Conservation (phyloP, 805 yeast species). For the Teunomyces panamensis region DNA sequence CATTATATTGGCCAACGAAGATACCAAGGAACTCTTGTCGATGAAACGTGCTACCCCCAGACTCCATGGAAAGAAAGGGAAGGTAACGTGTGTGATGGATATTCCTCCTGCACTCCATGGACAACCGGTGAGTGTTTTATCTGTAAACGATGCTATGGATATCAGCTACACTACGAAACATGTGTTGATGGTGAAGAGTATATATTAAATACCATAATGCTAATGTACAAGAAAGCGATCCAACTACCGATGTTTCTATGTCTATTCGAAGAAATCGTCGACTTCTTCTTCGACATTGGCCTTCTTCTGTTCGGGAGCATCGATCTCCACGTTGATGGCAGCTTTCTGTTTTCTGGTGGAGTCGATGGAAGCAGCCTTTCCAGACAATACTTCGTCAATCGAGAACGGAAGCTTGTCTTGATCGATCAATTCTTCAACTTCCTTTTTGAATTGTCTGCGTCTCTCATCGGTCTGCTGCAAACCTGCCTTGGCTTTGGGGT, state of each 20-base stretch:
- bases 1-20: slow-evolving; percentile 53
- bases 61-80: slow-evolving; percentile 34
- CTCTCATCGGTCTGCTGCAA: slow-evolving; percentile 40
- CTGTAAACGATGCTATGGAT: slow-evolving; percentile 68
- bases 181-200: not conserved
- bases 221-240: slow-evolving; percentile 1
- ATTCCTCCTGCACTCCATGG: slow-evolving; percentile 52
- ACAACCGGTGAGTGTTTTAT: slow-evolving; percentile 40
- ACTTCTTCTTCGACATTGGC: slow-evolving; percentile 14
- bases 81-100: slow-evolving; percentile 42
- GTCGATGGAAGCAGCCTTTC: slow-evolving; percentile 24
- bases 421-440: slow-evolving; percentile 51
- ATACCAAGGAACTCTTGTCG: slow-evolving; percentile 52
- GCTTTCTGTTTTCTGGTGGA: slow-evolving; percentile 11
- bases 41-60: slow-evolving; percentile 76
- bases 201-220: not conserved
- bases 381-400: slow-evolving; percentile 44
- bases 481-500: slow-evolving; percentile 42
- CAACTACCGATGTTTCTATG: too few species aligned
- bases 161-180: slow-evolving; percentile 34
- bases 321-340: slow-evolving; percentile 28
- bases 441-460: slow-evolving; percentile 44
- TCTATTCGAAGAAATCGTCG: slow-evolving; percentile 27
- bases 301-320: slow-evolving; percentile 41
- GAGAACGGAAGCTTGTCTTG: slow-evolving; percentile 53